Evolutionary conservation across 1,139 yeast genomes (phyloP).

Genomic region (Kodamaea suecica): DNA sequence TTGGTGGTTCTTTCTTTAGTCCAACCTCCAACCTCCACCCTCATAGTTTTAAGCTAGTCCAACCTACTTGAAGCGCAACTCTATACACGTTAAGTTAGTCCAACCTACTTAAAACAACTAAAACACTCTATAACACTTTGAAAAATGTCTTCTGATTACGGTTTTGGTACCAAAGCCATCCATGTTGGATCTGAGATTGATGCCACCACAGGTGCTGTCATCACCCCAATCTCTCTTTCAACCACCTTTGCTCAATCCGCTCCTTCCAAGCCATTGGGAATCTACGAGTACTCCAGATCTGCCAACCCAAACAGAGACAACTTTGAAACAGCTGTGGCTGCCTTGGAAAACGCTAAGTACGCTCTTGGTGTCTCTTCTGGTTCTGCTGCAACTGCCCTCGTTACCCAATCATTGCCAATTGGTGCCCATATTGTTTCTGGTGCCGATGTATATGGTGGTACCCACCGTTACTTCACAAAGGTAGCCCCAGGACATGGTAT

Average conservation of each 20-base stretch:
- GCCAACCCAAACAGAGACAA: constrained; percentile 86
- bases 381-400: constrained; percentile 79
- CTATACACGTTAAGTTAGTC: not conserved
- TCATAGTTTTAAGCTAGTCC: constrained; percentile 25
- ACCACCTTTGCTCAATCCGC: constrained; percentile 82
- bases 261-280: constrained; percentile 76
- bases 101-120: constrained; percentile 3
- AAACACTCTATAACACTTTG: not conserved
- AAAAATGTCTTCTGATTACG: constrained; percentile 21
- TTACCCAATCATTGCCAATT: constrained; percentile 69
- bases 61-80: constrained; percentile 21
- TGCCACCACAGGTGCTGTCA: constrained; percentile 79
- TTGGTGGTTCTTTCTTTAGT: constrained; percentile 8
- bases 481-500: constrained; percentile 83
- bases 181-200: constrained; percentile 82
- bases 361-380: constrained; percentile 85
- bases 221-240: constrained; percentile 78
- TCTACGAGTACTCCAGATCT: constrained; percentile 82
- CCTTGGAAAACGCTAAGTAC: constrained; percentile 72
- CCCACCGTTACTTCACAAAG: constrained; percentile 86
- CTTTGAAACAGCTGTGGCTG: constrained; percentile 77
- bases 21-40: constrained; percentile 16
- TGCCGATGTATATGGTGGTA: constrained; percentile 92
- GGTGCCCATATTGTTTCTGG: constrained; percentile 76
- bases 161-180: constrained; percentile 78